Base-by-base conservation (phyloP, 345 rosid species). In the Streptanthus diversifolius region DNA sequence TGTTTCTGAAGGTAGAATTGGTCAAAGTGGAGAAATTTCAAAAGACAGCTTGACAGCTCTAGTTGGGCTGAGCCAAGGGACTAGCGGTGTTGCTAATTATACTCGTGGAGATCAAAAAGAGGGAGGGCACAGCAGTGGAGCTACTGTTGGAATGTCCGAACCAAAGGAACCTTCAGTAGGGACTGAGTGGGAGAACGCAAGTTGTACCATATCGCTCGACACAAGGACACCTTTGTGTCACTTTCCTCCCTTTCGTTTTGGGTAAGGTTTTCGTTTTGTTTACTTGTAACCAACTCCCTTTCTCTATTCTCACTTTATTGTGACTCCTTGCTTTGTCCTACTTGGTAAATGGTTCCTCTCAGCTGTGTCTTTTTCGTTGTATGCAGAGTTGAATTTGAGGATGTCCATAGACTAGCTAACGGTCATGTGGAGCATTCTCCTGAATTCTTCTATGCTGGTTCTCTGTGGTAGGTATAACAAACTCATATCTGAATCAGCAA, bases 171-270 rank as follows among this genome's bases (percentile, higher is more conserved):
- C 83, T 67, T 73, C 85, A 30, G 63, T 81, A 68, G 92, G 90
- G 69, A 80, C 80, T 52, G 95, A 89, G 45, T 89, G 98, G 97
- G 93, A 86, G 70, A 87, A 82, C 69, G 80, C 85, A 70, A 79
- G 81, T 35, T 67, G 80, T 84, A 85, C 93, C 32, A 93, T 93
- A 79, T 87, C 95, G 56, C 80, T 93, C 80, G 98, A 93, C 82
- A 80, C 88, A 85, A 87, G 87, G 79, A 93, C 97, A 44, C 98
- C 97, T 43, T 79, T 93, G 68, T 87, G 86, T 81, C 96, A 93
- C 85, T 93, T 93, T 71, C 98, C 98, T 81, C 97, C 96, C 22
- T 93, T 93, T 68, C 97, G 98, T 70, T 93, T 91, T 72, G 98
- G 98, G 98, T 93, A 82, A 83, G 80, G 66, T 57, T 22, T 80